Base-by-base conservation (phyloP, 2,329 filamentous ascomycete genomes). In the Fusarium miscanthi region DNA sequence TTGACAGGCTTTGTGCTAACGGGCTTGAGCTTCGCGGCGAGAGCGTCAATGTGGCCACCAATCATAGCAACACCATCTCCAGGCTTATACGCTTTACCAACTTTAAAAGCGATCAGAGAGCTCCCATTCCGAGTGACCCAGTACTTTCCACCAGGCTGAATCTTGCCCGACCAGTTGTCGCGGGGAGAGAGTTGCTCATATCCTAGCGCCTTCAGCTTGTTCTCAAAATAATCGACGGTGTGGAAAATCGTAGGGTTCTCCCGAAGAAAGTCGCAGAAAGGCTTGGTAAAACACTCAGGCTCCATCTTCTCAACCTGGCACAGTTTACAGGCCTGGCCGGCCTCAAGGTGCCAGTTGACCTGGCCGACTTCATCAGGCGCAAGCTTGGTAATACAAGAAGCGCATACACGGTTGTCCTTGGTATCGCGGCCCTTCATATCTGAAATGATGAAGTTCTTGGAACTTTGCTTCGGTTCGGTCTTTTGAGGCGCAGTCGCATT, bases 161-260 rank as follows among this genome's bases (percentile, higher is more conserved):
- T 85, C 79, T 92, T 90, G 51, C 84, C 86, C 23, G 85, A 84
- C 96, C 96, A 99, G 66, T 88, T 85, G 69, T 95, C 91, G 52
- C 95, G 91, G 79, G 95, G 89, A 11, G 91, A 92, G n/a, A 95
- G 87, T 83, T 90, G 91, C 67, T 87, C 88, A 82, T 93, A 99
- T 48, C 94, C 95, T 41, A 89, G 86, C 42, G 89, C 87, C 70
- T 88, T 85, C 52, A 98, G 87, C 77, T 94, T 91, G 63, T 87
- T 85, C 77, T 92, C 90, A 80, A 97, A 94, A 76, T 94, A 89
- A 64, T 90, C 88, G 33, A 98, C 94, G 3, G 94, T 90, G 78
- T 99, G 96, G 81, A 97, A 99, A 51, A 98, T 89, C 13, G 96
- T 98, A 1, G 96, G 96, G 79, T 98, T 97, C 70, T 93, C 88